phyloP scores from a whole-genome alignment of 2,329 filamentous ascomycete genomes.

The Colletotrichum salicis region DNA sequence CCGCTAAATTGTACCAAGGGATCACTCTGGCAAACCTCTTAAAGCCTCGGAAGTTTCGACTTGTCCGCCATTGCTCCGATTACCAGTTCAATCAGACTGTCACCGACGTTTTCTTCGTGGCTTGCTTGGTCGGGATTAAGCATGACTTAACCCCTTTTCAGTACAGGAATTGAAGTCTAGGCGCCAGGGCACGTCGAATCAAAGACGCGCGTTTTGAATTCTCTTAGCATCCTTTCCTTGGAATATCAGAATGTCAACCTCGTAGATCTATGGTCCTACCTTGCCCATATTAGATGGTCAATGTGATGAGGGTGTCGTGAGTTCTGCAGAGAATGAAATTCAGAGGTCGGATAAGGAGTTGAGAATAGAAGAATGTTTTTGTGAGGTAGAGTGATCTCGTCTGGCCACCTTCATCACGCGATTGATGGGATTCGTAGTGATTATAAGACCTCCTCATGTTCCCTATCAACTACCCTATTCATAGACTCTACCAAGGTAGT shows the following conservation, averaged over 20 bases:
- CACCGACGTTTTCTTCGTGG: neutral
- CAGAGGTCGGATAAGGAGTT: neutral
- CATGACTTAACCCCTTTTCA: neutral
- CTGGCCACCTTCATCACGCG: neutral
- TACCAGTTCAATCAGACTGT: neutral
- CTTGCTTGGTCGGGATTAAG: neutral
- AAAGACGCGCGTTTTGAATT: neutral
- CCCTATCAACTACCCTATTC: too few species aligned
- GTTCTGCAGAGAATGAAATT: neutral
- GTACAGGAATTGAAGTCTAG: neutral
- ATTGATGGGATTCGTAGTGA: neutral
- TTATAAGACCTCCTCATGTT: neutral
- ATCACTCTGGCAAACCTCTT: neutral
- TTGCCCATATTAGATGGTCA: neutral
- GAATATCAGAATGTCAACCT: too few species aligned
- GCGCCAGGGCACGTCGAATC: neutral
- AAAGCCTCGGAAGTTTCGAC: neutral
- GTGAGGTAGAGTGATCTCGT: neutral
- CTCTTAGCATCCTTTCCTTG: neutral
- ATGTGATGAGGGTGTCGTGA: neutral
- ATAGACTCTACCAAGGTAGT: neutral
- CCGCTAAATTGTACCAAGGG: neutral
- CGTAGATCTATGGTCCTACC: neutral
- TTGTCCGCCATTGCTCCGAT: neutral
- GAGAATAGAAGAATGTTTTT: neutral